Conservation (phyloP, 768 basidiomycete species). For the Naganishia vishniacii region DNA sequence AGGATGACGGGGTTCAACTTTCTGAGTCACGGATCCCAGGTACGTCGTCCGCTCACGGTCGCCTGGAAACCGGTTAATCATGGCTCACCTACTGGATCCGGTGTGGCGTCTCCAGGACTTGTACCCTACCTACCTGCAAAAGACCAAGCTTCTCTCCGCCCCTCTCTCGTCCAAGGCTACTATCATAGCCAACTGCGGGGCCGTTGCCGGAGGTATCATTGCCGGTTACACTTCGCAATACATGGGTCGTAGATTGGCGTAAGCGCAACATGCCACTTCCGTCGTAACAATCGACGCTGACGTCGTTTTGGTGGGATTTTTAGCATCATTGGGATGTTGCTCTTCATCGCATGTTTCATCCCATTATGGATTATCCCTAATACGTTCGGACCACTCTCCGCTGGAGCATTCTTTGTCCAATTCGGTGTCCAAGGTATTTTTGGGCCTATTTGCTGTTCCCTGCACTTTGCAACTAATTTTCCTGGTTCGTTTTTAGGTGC, state of each 20-base stretch:
- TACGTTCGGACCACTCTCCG: conserved; percentile 61
- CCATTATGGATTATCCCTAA: conserved; percentile 73
- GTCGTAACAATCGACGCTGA: too few relatives aligned
- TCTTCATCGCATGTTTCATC: conserved; percentile 44
- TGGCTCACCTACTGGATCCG: too few relatives aligned
- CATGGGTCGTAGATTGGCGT: conserved; percentile 71
- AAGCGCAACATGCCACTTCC: not conserved
- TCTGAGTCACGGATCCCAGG: conserved; percentile 55
- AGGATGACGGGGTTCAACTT: conserved; percentile 59
- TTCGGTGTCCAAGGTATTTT: conserved; percentile 85
- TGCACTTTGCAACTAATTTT: conserved; percentile 68
- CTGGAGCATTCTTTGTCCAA: conserved; percentile 62
- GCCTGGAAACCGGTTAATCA: not conserved
- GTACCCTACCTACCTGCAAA: conserved; percentile 42
- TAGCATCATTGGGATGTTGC: conserved; percentile 32
- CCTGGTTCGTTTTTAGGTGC: conserved; percentile 88
- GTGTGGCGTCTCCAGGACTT: conserved; percentile 26
- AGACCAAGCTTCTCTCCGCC: conserved; percentile 56
- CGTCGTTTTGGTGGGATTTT: too few relatives aligned
- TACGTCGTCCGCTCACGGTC: too few relatives aligned
- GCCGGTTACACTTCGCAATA: conserved; percentile 71
- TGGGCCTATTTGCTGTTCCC: too few relatives aligned
- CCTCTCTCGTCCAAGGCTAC: conserved; percentile 66
- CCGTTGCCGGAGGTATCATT: conserved; percentile 56
- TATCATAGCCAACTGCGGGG: conserved; percentile 60